phyloP scores from a whole-genome alignment of 2,329 filamentous ascomycete genomes.

The Emericellopsis atlantica region DNA sequence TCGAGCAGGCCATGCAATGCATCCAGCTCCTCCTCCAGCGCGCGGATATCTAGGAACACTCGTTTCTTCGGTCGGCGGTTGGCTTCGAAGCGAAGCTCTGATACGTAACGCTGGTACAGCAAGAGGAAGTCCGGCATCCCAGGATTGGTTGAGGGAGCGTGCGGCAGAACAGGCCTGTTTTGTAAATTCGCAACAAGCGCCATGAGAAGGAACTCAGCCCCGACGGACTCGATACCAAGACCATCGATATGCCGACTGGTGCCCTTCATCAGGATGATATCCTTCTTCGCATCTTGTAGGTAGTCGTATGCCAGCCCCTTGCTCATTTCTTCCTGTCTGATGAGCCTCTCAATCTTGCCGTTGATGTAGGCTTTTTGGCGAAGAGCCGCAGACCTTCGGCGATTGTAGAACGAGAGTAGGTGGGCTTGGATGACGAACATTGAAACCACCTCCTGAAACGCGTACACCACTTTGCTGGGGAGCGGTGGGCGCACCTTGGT shows the following conservation, averaged over 20 bases:
- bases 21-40: slow-evolving; percentile 8
- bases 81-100: slow-evolving; percentile 5
- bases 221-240: slow-evolving; percentile 3
- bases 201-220: slow-evolving; percentile 5
- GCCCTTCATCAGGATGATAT: slow-evolving; percentile 7
- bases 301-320: not conserved
- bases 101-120: slow-evolving; percentile 3
- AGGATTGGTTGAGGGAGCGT: not conserved
- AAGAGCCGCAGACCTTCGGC: not conserved
- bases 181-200: slow-evolving; percentile 2
- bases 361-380: not conserved
- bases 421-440: slow-evolving; percentile 4
- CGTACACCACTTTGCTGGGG: slow-evolving; percentile 7
- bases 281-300: slow-evolving; percentile 6
- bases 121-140: slow-evolving; percentile 3
- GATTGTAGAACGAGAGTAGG: slow-evolving; percentile 3
- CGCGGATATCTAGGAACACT: slow-evolving; percentile 8
- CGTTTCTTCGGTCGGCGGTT: slow-evolving; percentile 5
- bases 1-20: slow-evolving; percentile 4
- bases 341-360: not conserved
- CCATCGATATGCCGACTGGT: slow-evolving; percentile 3
- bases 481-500: slow-evolving; percentile 3
- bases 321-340: not conserved
- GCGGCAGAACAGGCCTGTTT: slow-evolving; percentile 1
- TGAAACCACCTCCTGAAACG: slow-evolving; percentile 6